Evolutionary conservation across 805 yeast species (phyloP), one percentile per base, ranked within the genome.

Genomic region (Wickerhamomyces silvicola): DNA sequence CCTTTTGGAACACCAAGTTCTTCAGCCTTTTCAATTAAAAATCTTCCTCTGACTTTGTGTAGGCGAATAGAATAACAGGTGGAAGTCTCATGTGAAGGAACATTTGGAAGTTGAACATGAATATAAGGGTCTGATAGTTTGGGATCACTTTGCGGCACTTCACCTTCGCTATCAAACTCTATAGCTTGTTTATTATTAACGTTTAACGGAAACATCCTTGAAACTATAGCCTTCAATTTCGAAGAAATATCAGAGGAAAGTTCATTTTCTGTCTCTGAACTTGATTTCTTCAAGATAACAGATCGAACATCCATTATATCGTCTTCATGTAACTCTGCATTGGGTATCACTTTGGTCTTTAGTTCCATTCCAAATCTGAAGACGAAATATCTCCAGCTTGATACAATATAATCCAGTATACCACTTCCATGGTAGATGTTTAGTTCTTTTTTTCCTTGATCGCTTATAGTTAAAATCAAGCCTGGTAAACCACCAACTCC

Each of bases 401-500:
- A 70, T 4, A 84, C 70, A 28, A 82, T 64, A 50, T 75, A 79
- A 35, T 69, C 64, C 14, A 72, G 35, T 18, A 74, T 49, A 3
- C 61, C 51, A 27, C 58, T 62, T n/a, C 78, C 72, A 30, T 75
- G 71, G 45, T 59, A 68, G 1, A 85, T 59, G n/a, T 66, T 67
- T 23, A 83, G 52, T 6, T 64, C 64, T 29, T 70, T 68, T 39
- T 70, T 66, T 2, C 86, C 87, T 45, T 85, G 82, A 45, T 86
- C 96, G 35, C 84, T 77, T 10, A 82, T 65, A 0, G 97, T 85
- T 31, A 90, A 60, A 30, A 90, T 72, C 46, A 85, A 60, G 0
- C 98, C 98, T 0, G 97, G 97, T 6, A 90, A 56, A 0, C 98
- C 98, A n/a, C 94, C 85, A 3, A 86, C 60, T n/a, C 79, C 68